These are phyloP conservation scores for Symbiodinium pilosum DNA, from an alignment of 73 alveolate species.

Conservation along the genomic window DNA sequence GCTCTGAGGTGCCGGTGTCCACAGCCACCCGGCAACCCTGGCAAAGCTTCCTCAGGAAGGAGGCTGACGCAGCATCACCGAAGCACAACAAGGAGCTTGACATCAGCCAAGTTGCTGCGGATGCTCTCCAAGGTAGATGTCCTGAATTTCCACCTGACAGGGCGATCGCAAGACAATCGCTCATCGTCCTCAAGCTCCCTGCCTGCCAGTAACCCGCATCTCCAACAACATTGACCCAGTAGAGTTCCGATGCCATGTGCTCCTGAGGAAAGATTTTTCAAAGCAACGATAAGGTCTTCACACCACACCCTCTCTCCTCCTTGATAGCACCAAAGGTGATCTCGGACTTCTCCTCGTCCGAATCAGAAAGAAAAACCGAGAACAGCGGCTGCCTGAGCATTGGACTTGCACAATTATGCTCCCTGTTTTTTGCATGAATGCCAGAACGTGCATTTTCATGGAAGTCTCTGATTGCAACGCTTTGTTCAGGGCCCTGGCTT, in stretches of 20 bases:
- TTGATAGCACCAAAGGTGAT: conserved; percentile 77
- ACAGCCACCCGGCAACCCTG: conserved; percentile 94
- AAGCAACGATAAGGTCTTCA: background rate
- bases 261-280: background rate
- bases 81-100: background rate
- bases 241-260: conserved; percentile 88
- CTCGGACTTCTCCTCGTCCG: conserved; percentile 86
- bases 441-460: too few species aligned
- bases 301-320: conserved; percentile 10
- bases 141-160: conserved; percentile 68
- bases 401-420: too few species aligned
- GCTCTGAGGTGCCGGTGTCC: conserved; percentile 93
- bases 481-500: conserved; percentile 3
- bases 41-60: conserved; percentile 41
- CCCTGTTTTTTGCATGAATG: too few species aligned
- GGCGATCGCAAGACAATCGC: too few species aligned
- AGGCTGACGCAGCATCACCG: too few species aligned
- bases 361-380: conserved; percentile 85
- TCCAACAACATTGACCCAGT: conserved; percentile 80
- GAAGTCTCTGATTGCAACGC: too few species aligned
- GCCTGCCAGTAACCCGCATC: conserved; percentile 91
- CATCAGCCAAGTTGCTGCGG: too few species aligned
- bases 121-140: conserved; percentile 35
- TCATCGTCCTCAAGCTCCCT: too few species aligned
- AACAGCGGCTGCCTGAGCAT: conserved; percentile 40